Conservation (phyloP, 2,329 filamentous ascomycete genomes). For the Pyrenochaeta sp. region DNA sequence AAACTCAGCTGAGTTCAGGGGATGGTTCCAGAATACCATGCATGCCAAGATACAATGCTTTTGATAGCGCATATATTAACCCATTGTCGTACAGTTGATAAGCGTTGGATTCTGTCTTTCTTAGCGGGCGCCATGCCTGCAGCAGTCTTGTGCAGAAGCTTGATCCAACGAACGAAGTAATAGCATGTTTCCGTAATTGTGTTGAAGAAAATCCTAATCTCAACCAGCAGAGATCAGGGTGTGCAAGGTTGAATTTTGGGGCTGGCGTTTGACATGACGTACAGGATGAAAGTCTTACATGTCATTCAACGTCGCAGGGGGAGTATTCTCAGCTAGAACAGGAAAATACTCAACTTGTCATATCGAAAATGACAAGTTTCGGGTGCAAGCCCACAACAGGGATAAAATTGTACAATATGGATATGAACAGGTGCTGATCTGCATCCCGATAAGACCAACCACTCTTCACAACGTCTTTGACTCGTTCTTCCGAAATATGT, state of each 20-base stretch:
- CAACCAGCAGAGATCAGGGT: not conserved
- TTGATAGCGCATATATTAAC: not conserved
- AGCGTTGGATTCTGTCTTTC: not conserved
- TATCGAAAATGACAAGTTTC: not conserved
- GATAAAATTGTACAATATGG: too few species aligned
- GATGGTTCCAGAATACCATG: not conserved
- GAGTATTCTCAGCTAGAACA: too few species aligned
- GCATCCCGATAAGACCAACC: too few species aligned
- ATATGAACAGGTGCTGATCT: too few species aligned
- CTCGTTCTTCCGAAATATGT: slow-evolving; percentile 1
- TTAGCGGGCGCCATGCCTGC: not conserved
- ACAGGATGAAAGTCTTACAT: slow-evolving; percentile 1
- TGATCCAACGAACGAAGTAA: not conserved
- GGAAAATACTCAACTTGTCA: not conserved
- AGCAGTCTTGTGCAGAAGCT: not conserved
- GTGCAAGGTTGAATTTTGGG: slow-evolving; percentile 3
- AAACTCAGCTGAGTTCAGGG: not conserved
- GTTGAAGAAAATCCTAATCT: not conserved
- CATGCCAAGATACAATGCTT: not conserved
- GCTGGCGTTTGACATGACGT: slow-evolving; percentile 5
- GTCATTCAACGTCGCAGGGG: not conserved
- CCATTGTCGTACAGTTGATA: not conserved
- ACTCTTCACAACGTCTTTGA: not conserved
- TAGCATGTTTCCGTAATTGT: not conserved
- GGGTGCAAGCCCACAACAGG: not conserved